phyloP scores from a whole-genome alignment of 192 early-diverging fungal genomes.

The Oehlia diaphana region DNA sequence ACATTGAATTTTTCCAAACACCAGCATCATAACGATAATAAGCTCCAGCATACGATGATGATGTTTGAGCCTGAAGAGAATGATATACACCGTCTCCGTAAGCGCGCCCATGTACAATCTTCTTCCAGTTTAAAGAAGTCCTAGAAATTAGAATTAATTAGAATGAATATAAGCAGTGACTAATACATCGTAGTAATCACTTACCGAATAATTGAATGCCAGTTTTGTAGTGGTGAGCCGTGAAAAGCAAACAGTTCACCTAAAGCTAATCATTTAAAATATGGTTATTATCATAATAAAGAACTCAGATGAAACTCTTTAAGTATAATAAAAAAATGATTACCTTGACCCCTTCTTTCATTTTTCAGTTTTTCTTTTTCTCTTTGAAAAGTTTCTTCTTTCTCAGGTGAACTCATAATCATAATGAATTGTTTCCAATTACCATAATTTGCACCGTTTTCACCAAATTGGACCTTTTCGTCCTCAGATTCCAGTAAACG shows the following conservation, averaged over 20 bases:
- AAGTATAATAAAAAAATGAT: background rate
- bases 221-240: conserved; percentile 38
- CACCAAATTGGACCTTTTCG: conserved; percentile 43
- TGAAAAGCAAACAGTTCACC: conserved; percentile 33
- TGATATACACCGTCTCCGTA: conserved; percentile 49
- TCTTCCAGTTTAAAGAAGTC: conserved; percentile 41
- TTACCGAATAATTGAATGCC: conserved; percentile 46
- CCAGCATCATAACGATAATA: conserved; percentile 24
- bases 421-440: conserved; percentile 39
- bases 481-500: conserved; percentile 39
- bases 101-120: conserved; percentile 43
- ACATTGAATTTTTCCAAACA: conserved; percentile 36
- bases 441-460: background rate
- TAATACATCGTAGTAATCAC: background rate
- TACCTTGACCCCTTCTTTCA: conserved; percentile 25
- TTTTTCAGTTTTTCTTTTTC: conserved; percentile 29
- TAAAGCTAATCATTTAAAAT: conserved; percentile 5
- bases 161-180: background rate
- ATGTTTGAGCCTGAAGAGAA: conserved; percentile 35
- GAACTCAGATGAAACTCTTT: background rate
- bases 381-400: conserved; percentile 40
- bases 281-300: background rate
- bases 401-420: conserved; percentile 49
- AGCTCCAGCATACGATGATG: conserved; percentile 36
- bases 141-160: conserved; percentile 4